Evolutionary conservation across 2,329 filamentous ascomycete genomes (phyloP), one percentile per base, ranked within the genome.

Genomic region (Mycosphaerella sp.): DNA sequence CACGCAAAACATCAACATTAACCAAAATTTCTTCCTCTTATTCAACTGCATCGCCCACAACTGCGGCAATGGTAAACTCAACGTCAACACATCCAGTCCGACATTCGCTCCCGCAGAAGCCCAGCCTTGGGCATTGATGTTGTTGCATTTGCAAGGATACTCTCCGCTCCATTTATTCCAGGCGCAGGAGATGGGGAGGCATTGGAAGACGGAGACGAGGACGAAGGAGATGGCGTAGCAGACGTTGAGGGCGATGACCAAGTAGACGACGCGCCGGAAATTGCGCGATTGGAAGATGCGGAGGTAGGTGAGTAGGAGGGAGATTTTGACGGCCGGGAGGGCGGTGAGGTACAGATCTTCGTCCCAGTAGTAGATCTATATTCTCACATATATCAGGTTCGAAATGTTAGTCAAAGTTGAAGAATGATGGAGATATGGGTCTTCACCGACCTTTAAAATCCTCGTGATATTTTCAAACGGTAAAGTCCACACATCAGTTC

Each of bases 91-190:
- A 45, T 64, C 62, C 21, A 64, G 48, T 8, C 51, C 14, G n/a
- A 60, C 45, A 48, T 60, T 60, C 45, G 55, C 40, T 1, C 40
- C 50, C 4, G 58, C 56, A 5, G 58, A 49, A 17, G 55, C 45
- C 58, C 55, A 58, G 11, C 56, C 54, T 21, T 58, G 58, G 2
- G 58, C 58, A 39, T 60, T 60, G 47, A 60, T 60, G 40, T 56
- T 49, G 36, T 53, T 58, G 48, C 58, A 60, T 11, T 51, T 51
- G 7, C 31, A 43, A 4, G n/a, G 9, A 32, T 54, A 43, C 26
- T 57, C 56, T 12, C 48, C 48, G 39, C 53, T 45, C 59, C 59
- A 61, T n/a, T 46, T 42, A 9, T 51, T 53, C 56, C 59, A 61
- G 9, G 59, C 50, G 21, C 42, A 49, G 1, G 39, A 44, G 10